A percentile compares a stretch with the other conserved stretches of the same genome.
phyloP scores from a whole-genome alignment of 768 basidiomycete genomes.

The Xerocomus spinulosus region DNA sequence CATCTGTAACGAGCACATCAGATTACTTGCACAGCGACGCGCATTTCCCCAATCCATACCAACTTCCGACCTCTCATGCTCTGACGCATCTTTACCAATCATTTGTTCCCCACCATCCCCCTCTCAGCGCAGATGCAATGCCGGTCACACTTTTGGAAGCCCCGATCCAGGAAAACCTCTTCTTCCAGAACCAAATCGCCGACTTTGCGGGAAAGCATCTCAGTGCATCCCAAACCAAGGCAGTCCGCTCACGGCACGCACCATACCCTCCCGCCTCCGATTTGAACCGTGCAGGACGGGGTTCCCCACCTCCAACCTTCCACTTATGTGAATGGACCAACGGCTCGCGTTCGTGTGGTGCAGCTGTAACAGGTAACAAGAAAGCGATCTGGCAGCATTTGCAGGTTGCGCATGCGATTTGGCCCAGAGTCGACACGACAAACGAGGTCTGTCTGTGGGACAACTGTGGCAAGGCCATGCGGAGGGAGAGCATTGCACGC shows the following conservation, averaged over 20 bases:
- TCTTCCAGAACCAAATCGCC: not conserved
- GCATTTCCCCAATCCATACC: not conserved
- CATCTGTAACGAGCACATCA: not conserved
- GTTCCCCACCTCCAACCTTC: not conserved
- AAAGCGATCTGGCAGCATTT: slow-evolving; percentile 14
- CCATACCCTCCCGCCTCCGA: slow-evolving; percentile 4
- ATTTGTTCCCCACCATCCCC: not conserved
- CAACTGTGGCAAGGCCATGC: slow-evolving; percentile 16
- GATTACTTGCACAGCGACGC: not conserved
- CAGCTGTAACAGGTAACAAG: slow-evolving; percentile 1
- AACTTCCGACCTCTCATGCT: not conserved
- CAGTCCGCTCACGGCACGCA: not conserved
- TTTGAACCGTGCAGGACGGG: not conserved
- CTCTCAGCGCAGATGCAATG: not conserved
- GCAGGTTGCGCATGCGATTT: slow-evolving; percentile 4
- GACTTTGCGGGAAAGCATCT: not conserved
- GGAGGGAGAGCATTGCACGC: slow-evolving; percentile 23
- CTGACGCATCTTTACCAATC: not conserved
- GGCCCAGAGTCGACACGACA: slow-evolving; percentile 7
- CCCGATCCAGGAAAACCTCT: not conserved
- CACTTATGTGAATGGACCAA: slow-evolving; percentile 15
- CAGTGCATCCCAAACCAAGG: not conserved
- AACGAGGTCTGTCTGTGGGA: slow-evolving; percentile 15
- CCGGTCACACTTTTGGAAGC: not conserved
- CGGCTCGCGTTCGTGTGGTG: not conserved